phyloP scores from a whole-genome alignment of 228 moss, liverwort and hornwort species.

The Sphagnum magellanicum region DNA sequence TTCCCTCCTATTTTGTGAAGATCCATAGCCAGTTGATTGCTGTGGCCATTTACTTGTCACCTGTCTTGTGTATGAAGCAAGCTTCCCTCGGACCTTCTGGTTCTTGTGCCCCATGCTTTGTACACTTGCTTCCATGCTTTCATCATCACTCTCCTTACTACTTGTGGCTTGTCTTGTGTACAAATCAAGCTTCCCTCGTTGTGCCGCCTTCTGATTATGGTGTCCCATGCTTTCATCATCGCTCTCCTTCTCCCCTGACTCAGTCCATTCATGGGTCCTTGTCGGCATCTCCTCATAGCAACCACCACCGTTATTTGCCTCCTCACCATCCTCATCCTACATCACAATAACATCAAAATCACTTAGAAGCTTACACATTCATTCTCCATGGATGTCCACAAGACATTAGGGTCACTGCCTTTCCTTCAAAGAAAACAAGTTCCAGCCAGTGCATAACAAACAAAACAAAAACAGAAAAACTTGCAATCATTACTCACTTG shows the following conservation, averaged over 20 bases:
- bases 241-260: slow-evolving; percentile 23
- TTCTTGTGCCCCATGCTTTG: slow-evolving; percentile 42
- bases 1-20: slow-evolving; percentile 18
- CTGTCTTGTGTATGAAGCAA: slow-evolving; percentile 28
- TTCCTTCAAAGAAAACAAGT: background rate
- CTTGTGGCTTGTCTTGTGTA: slow-evolving; percentile 32
- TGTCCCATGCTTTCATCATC: slow-evolving; percentile 43
- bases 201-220: slow-evolving; percentile 44
- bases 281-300: slow-evolving; percentile 39
- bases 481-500: slow-evolving; percentile 1
- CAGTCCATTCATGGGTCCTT: slow-evolving; percentile 23
- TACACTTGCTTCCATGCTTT: slow-evolving; percentile 28
- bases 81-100: slow-evolving; percentile 61
- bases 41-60: slow-evolving; percentile 18
- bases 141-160: slow-evolving; percentile 34
- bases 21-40: slow-evolving; percentile 5
- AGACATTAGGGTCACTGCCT: background rate
- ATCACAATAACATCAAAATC: background rate
- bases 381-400: background rate
- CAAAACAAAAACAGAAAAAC: background rate
- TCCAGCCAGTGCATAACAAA: background rate
- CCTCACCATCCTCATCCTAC: slow-evolving; percentile 17
- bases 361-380: background rate
- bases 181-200: slow-evolving; percentile 42
- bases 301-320: slow-evolving; percentile 51